Evolutionary conservation across 1,284 basidiomycete genomes (phyloP).

Genomic region (Melampsora americana): DNA sequence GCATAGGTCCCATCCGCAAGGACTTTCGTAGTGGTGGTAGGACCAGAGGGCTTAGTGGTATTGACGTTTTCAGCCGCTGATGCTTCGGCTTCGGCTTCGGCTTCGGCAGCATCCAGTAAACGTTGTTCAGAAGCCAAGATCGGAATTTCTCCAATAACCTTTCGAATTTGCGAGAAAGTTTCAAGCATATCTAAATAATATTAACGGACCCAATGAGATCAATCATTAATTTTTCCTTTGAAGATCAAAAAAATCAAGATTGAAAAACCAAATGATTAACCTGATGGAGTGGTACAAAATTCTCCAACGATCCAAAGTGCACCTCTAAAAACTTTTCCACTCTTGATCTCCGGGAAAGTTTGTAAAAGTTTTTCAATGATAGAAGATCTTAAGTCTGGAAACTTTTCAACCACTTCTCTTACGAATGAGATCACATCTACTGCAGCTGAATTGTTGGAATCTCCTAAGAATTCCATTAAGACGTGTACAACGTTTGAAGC

Average conservation of each 20-base stretch:
- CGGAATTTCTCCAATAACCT: slow-evolving; percentile 90
- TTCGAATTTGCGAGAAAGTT: slow-evolving; percentile 76
- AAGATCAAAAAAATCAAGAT: background rate
- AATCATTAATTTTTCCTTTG: background rate
- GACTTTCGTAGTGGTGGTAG: slow-evolving; percentile 62
- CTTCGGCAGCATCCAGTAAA: slow-evolving; percentile 70
- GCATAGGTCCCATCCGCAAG: slow-evolving; percentile 97
- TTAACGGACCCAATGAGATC: background rate
- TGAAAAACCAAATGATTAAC: slow-evolving; percentile 11
- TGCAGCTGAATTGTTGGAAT: slow-evolving; percentile 83
- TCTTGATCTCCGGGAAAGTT: slow-evolving; percentile 85
- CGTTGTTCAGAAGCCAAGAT: slow-evolving; percentile 81
- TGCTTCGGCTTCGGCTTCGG: slow-evolving; percentile 59
- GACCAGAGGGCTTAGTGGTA: slow-evolving; percentile 49
- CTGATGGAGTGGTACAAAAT: slow-evolving; percentile 64
- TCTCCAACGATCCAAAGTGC: slow-evolving; percentile 98
- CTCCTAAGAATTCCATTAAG: slow-evolving; percentile 96
- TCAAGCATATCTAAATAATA: slow-evolving; percentile 64
- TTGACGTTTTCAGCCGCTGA: slow-evolving; percentile 45
- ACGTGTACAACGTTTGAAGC: slow-evolving; percentile 94
- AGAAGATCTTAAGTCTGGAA: slow-evolving; percentile 77
- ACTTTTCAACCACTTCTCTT: slow-evolving; percentile 96
- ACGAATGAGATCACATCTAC: slow-evolving; percentile 95
- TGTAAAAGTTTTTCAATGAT: slow-evolving; percentile 83
- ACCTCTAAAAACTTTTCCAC: slow-evolving; percentile 94